These are phyloP conservation scores for Teunomyces aglyptinius DNA, from an alignment of 805 yeast genomes.

Conservation along the genomic window DNA sequence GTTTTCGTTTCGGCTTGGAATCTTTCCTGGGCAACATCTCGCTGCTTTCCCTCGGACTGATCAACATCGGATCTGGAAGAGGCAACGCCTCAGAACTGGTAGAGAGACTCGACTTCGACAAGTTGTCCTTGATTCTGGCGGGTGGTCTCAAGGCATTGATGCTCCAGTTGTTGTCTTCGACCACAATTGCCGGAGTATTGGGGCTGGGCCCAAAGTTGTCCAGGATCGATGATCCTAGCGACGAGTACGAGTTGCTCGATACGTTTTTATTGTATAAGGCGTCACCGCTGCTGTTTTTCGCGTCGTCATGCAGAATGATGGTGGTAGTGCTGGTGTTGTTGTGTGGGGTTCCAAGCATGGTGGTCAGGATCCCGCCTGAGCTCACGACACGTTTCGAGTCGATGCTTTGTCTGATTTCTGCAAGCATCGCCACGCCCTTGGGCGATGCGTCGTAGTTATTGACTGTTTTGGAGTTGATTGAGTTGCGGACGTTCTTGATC, in stretches of 20 bases:
- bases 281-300: background rate
- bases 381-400: slow-evolving; percentile 28
- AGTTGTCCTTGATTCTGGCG: background rate
- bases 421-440: slow-evolving; percentile 23
- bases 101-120: background rate
- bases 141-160: background rate
- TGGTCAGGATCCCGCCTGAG: background rate
- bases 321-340: background rate
- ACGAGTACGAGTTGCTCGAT: slow-evolving; percentile 23
- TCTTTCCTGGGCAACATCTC: slow-evolving; percentile 2
- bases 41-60: background rate
- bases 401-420: slow-evolving; percentile 35
- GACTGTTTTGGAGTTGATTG: slow-evolving; percentile 30
- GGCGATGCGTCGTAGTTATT: slow-evolving; percentile 10
- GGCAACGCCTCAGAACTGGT: no score
- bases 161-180: background rate
- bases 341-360: background rate
- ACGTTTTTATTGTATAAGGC: slow-evolving; percentile 4
- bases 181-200: slow-evolving; percentile 7
- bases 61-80: background rate
- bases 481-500: slow-evolving; percentile 28
- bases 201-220: slow-evolving; percentile 12
- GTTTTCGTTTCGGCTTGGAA: slow-evolving; percentile 24
- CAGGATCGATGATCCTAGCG: slow-evolving; percentile 25
- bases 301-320: background rate